Evolutionary conservation across 1,284 basidiomycete species (phyloP).

Genomic region (Naganishia liquefaciens): DNA sequence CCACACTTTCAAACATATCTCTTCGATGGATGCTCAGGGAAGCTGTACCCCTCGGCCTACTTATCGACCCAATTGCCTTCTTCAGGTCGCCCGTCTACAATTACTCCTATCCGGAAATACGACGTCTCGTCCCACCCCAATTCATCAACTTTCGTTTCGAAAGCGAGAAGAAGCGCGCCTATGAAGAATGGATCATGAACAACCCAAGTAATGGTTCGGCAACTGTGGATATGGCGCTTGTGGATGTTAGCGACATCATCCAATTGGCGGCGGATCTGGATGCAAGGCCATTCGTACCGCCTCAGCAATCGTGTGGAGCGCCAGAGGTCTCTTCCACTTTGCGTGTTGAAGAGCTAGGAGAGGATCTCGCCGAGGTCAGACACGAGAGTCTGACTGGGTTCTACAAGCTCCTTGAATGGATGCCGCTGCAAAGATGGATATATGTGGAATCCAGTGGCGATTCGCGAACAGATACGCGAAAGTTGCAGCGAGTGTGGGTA

Average conservation of each 20-base stretch:
- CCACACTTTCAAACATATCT: slow-evolving; percentile 42
- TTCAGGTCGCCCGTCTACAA: slow-evolving; percentile 26
- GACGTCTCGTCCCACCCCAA: slow-evolving; percentile 15
- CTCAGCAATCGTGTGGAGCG: not conserved
- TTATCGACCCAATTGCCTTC: slow-evolving; percentile 24
- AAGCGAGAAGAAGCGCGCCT: slow-evolving; percentile 3
- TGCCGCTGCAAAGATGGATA: slow-evolving; percentile 27
- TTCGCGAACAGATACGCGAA: slow-evolving; percentile 8
- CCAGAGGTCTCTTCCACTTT: too few species aligned
- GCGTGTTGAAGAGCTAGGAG: not conserved
- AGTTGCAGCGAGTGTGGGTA: slow-evolving; percentile 21
- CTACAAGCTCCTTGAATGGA: slow-evolving; percentile 28
- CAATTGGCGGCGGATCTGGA: slow-evolving; percentile 15
- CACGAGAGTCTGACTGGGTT: slow-evolving; percentile 23
- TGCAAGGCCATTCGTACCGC: slow-evolving; percentile 3
- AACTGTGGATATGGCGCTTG: slow-evolving; percentile 8
- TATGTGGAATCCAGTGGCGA: slow-evolving; percentile 20
- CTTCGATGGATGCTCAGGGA: slow-evolving; percentile 48
- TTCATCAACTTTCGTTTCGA: slow-evolving; percentile 24
- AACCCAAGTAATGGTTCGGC: not conserved
- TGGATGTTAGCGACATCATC: slow-evolving; percentile 15
- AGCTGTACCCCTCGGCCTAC: slow-evolving; percentile 38
- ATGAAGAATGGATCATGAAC: not conserved
- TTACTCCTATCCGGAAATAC: slow-evolving; percentile 17
- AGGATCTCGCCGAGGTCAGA: slow-evolving; percentile 19